Percentiles rank a stretch among this genome's conserved stretches.
phyloP scores from a whole-genome alignment of 345 rosid species.

The Draba incana region DNA sequence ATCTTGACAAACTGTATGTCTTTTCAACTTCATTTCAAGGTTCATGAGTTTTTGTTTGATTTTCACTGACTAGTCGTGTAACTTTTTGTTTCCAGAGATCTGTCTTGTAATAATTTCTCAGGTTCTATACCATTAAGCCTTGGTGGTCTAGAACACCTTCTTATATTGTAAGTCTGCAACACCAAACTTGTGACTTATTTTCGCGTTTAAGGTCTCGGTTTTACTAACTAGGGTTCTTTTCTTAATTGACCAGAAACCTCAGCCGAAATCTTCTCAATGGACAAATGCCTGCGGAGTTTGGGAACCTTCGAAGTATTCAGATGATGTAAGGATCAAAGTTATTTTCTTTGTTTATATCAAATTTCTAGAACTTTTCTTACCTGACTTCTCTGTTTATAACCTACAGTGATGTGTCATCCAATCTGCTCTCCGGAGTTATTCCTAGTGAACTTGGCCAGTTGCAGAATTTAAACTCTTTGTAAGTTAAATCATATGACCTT shows the following conservation, averaged over 20 bases:
- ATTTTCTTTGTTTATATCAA: neutral
- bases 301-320: constrained; percentile 81
- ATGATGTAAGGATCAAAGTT: constrained; percentile 50
- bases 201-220: neutral
- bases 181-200: neutral
- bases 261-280: constrained; percentile 72
- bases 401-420: constrained; percentile 78
- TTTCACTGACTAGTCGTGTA: neutral
- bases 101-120: constrained; percentile 75
- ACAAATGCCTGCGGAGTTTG: constrained; percentile 71
- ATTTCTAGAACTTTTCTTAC: neutral
- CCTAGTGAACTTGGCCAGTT: constrained; percentile 81
- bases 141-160: constrained; percentile 94
- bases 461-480: constrained; percentile 83
- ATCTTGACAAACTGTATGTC: constrained; percentile 86
- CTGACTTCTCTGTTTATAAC: neutral
- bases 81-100: constrained; percentile 56
- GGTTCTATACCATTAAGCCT: constrained; percentile 77
- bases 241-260: constrained; percentile 54
- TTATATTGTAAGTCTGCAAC: constrained; percentile 60
- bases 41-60: neutral
- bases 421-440: constrained; percentile 66
- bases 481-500: constrained; percentile 34
- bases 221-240: neutral
- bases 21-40: neutral